Evolutionary conservation across 2,329 filamentous ascomycete genomes (phyloP).

Genomic region (Alternaria postmessia): DNA sequence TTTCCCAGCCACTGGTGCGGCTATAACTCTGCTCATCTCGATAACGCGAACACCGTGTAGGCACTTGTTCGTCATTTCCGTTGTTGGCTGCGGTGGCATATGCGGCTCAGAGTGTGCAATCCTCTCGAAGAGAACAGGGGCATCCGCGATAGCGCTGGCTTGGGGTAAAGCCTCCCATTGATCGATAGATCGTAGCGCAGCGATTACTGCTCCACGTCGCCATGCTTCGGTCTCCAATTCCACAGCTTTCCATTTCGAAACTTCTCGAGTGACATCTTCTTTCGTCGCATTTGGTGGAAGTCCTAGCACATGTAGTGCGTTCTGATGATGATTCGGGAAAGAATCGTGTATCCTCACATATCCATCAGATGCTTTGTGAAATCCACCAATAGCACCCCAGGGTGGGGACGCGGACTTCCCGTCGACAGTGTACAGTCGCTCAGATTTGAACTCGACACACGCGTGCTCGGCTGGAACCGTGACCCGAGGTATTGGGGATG

Average conservation of each 20-base stretch:
- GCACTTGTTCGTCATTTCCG: constrained; percentile 33
- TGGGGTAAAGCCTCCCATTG: constrained; percentile 64
- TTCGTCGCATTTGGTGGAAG: constrained; percentile 46
- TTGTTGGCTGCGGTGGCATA: constrained; percentile 5
- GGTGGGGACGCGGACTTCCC: constrained; percentile 44
- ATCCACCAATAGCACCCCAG: constrained; percentile 59
- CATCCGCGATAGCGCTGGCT: constrained; percentile 53
- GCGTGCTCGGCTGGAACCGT: constrained; percentile 58
- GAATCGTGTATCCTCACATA: constrained; percentile 64
- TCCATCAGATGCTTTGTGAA: constrained; percentile 62
- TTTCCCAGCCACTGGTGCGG: constrained; percentile 54
- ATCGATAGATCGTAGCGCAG: constrained; percentile 59
- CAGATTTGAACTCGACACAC: constrained; percentile 62
- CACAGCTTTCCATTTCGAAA: constrained; percentile 53
- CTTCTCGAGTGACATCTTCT: constrained; percentile 51
- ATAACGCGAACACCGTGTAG: constrained; percentile 54
- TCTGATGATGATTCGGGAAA: constrained; percentile 61
- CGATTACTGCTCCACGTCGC: constrained; percentile 55
- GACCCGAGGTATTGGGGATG: constrained; percentile 46
- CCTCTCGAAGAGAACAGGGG: constrained; percentile 57
- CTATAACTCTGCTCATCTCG: constrained; percentile 56
- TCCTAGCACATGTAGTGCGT: constrained; percentile 56
- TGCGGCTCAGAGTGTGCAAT: constrained; percentile 31
- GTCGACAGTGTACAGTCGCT: constrained; percentile 58
- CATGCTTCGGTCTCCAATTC: constrained; percentile 60